Conservation (phyloP, 768 basidiomycete species). For the Mycena galericulata region DNA sequence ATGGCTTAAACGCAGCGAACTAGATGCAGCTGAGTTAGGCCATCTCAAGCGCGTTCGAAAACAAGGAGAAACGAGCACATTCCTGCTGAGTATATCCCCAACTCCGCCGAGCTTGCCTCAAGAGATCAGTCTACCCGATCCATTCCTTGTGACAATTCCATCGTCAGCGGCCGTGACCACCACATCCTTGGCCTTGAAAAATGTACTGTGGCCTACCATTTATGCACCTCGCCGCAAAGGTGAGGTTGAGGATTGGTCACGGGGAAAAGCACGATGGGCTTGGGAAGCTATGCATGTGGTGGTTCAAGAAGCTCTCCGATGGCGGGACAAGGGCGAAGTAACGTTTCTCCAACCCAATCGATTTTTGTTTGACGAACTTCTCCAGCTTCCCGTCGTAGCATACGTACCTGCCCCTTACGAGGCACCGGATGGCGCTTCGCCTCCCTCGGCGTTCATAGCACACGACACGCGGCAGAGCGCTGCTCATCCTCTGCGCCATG, state of each 20-base stretch:
- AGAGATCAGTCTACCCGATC: slow-evolving; percentile 58
- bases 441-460: slow-evolving; percentile 57
- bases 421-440: slow-evolving; percentile 36
- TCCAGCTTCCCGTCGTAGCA: slow-evolving; percentile 81
- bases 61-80: slow-evolving; percentile 55
- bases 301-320: slow-evolving; percentile 61
- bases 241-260: slow-evolving; percentile 76
- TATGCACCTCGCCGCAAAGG: slow-evolving; percentile 78
- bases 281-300: slow-evolving; percentile 71
- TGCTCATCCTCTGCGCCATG: slow-evolving; percentile 86
- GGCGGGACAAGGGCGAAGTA: slow-evolving; percentile 70
- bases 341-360: slow-evolving; percentile 33
- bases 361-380: slow-evolving; percentile 21
- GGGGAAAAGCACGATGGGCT: slow-evolving; percentile 80
- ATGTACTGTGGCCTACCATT: slow-evolving; percentile 87
- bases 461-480: slow-evolving; percentile 79
- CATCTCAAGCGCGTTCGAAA: slow-evolving; percentile 86
- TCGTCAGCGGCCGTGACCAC: slow-evolving; percentile 73
- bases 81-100: slow-evolving; percentile 63
- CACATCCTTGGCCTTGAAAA: slow-evolving; percentile 74
- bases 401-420: slow-evolving; percentile 71
- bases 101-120: slow-evolving; percentile 63
- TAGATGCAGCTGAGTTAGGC: slow-evolving; percentile 71
- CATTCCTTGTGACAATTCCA: slow-evolving; percentile 75
- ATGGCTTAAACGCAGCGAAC: slow-evolving; percentile 74